These are phyloP conservation scores for Hericium alpestre DNA, from an alignment of 768 basidiomycete species.

Conservation along the genomic window DNA sequence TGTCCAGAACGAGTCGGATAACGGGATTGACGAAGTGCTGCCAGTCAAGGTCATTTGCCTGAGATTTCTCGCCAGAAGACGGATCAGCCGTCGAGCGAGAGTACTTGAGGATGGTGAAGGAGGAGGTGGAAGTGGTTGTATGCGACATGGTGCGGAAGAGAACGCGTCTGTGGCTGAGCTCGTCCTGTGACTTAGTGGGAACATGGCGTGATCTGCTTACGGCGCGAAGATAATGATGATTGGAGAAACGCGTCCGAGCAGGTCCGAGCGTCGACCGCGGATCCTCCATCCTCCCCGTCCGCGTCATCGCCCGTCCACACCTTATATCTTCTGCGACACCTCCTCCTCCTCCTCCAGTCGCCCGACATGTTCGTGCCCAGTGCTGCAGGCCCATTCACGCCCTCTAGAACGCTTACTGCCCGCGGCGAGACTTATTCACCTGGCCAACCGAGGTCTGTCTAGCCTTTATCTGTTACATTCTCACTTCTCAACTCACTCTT, in stretches of 20 bases:
- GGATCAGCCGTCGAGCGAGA: slow-evolving; percentile 48
- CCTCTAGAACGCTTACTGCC: no score
- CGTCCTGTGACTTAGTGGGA: neutral
- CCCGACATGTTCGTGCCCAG: neutral
- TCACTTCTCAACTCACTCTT: neutral
- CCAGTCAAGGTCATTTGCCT: slow-evolving; percentile 43
- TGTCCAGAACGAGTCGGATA: slow-evolving; percentile 53
- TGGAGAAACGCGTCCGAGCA: neutral
- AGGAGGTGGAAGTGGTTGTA: slow-evolving; percentile 49
- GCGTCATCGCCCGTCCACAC: no score
- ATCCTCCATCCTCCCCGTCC: neutral
- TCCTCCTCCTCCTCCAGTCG: no score
- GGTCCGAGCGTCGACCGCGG: neutral
- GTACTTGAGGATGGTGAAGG: slow-evolving; percentile 51
- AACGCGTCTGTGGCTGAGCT: neutral
- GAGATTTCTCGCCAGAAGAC: slow-evolving; percentile 9
- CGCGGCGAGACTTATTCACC: no score
- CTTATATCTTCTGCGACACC: no score
- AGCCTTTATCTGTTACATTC: no score
- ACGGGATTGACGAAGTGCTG: slow-evolving; percentile 68
- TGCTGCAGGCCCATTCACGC: neutral
- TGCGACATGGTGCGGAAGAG: slow-evolving; percentile 24
- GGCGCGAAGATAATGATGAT: neutral
- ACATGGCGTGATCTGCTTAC: neutral
- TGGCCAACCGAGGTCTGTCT: no score